These are phyloP conservation scores for Peltaster fructicola DNA, from an alignment of 2,329 filamentous ascomycete genomes.

Conservation along the genomic window DNA sequence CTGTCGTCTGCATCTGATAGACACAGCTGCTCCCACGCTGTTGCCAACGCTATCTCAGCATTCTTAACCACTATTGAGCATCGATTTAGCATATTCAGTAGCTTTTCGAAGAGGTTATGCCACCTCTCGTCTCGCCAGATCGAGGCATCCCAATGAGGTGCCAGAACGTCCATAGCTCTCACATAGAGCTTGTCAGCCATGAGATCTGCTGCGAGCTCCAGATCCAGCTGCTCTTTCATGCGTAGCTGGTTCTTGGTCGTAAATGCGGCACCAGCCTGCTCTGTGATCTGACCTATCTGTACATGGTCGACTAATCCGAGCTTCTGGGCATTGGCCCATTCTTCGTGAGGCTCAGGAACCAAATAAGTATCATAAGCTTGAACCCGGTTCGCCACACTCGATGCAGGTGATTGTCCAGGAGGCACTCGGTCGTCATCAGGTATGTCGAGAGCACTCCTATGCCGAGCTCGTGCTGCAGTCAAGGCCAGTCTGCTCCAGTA, in stretches of 20 bases:
- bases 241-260: conserved; percentile 33
- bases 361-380: conserved; percentile 42
- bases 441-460: conserved; percentile 35
- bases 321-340: conserved; percentile 28
- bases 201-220: conserved; percentile 38
- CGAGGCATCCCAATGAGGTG: conserved; percentile 36
- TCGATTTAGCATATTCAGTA: conserved; percentile 36
- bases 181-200: conserved; percentile 31
- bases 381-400: conserved; percentile 35
- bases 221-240: conserved; percentile 34
- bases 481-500: conserved; percentile 42
- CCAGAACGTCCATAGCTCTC: conserved; percentile 33
- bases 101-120: conserved; percentile 37
- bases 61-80: conserved; percentile 28
- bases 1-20: too few relatives aligned
- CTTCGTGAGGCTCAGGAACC: conserved; percentile 39
- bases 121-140: conserved; percentile 44
- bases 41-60: conserved; percentile 30
- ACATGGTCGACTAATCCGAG: conserved; percentile 33
- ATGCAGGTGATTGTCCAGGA: conserved; percentile 37
- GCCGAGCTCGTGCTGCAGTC: conserved; percentile 33
- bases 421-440: conserved; percentile 40
- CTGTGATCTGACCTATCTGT: conserved; percentile 33
- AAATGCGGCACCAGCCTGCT: conserved; percentile 31
- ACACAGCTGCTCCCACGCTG: conserved; percentile 38